These are phyloP conservation scores for Vanderwaltozyma tropicalis DNA, from an alignment of 805 yeast genomes.

Conservation along the genomic window DNA sequence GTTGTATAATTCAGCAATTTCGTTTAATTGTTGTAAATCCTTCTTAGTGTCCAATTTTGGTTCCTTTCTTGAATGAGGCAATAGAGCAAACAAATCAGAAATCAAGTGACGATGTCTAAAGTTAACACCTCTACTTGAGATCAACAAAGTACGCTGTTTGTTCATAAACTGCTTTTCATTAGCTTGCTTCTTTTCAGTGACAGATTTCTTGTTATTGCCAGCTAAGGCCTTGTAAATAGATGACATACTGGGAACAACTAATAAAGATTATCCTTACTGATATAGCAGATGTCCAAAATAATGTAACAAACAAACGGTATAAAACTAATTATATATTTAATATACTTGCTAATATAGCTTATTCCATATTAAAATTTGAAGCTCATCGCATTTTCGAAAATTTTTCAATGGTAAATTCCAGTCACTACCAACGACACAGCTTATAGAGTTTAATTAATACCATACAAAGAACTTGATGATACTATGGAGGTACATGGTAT, in stretches of 20 bases:
- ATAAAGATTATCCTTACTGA: background rate
- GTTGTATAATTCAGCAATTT: slow-evolving; percentile 92
- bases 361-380: slow-evolving; percentile 4
- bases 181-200: slow-evolving; percentile 21
- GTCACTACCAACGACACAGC: background rate
- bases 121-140: slow-evolving; percentile 91
- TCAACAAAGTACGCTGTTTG: slow-evolving; percentile 78
- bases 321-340: no score
- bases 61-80: slow-evolving; percentile 94
- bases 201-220: slow-evolving; percentile 31
- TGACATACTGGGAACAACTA: slow-evolving; percentile 37
- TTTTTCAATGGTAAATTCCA: slow-evolving; percentile 4
- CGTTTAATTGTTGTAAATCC: slow-evolving; percentile 78
- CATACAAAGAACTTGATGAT: no score
- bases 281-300: no score
- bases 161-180: slow-evolving; percentile 54
- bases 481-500: no score
- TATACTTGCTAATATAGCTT: no score
- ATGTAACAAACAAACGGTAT: no score
- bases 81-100: slow-evolving; percentile 60
- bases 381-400: slow-evolving; percentile 10
- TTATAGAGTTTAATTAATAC: no score
- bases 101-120: slow-evolving; percentile 92
- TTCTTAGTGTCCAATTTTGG: slow-evolving; percentile 92
- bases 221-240: slow-evolving; percentile 62